Evolutionary conservation across 352 stramenopile species (phyloP), one percentile per base, ranked within the genome.

Genomic region (Pythium insidiosum): DNA sequence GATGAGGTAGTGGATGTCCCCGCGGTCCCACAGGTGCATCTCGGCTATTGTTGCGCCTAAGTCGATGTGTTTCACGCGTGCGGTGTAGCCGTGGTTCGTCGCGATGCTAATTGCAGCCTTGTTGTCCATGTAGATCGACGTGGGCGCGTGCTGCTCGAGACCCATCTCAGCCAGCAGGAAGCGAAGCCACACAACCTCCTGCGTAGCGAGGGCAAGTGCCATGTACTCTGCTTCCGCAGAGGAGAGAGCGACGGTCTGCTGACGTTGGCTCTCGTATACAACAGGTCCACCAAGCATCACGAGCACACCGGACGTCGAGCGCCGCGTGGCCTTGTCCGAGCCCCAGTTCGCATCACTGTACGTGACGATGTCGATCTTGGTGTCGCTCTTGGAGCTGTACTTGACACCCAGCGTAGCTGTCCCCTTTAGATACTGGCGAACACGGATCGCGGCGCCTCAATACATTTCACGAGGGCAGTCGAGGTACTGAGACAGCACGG

Each of bases 191-290:
- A 43, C 0, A 4, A 63, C 18, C 24, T 67, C 58, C 38, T 58
- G 58, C 6, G 43, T 40, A 0, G 25, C 20, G 0, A 56, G 15
- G 0, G 53, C 40, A 7, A 67, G 34, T 2, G 39, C 46, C 24
- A 53, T 55, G 28, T 67, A 63, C 39, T 67, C 47, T 0, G 53
- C 53, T 21, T 63, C 48, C 4, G 44, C 52, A 21, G 53, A 47
- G 0, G 47, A 60, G 1, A 67, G 36, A 1, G 51, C 47, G 12
- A 59, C 53, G 0, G 29, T 38, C 1, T 20, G 1, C n/a, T 64
- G 56, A 4, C 15, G 30, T 11, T 63, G 59, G 39, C 25, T 56
- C 30, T 56, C 56, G 53, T 53, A 63, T 5, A 66, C 43, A 0
- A 56, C 48, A 0, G 47, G 51, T 13, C 9, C 30, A 23, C 36